phyloP scores from a whole-genome alignment of 495 filamentous ascomycete species.

The Penicillium steckii region DNA sequence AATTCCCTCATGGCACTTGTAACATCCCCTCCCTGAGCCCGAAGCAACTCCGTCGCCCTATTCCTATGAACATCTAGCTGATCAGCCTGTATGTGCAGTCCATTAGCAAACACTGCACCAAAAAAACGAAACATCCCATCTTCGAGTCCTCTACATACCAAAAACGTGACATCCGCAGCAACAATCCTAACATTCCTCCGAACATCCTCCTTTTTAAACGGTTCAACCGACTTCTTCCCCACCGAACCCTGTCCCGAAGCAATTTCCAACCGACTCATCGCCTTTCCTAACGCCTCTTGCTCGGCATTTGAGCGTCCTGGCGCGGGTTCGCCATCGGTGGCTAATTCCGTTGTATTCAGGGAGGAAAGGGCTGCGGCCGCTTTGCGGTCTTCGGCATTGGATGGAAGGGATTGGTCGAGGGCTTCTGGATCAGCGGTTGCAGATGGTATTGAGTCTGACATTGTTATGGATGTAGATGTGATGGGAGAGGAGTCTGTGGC shows the following conservation, averaged over 20 bases:
- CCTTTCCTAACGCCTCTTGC: constrained; percentile 78
- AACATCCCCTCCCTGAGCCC: constrained; percentile 74
- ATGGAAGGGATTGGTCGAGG: constrained; percentile 54
- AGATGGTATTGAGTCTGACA: constrained; percentile 67
- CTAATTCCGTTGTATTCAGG: constrained; percentile 65
- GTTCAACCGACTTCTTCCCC: constrained; percentile 21
- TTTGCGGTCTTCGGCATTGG: constrained; percentile 84
- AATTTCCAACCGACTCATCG: constrained; percentile 69
- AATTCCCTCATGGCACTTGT: constrained; percentile 68
- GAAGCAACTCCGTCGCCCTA: constrained; percentile 83
- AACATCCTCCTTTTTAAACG: constrained; percentile 40
- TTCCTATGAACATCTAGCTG: constrained; percentile 74
- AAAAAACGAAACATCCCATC: background rate
- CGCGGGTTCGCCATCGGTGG: constrained; percentile 37
- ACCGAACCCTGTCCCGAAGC: constrained; percentile 31
- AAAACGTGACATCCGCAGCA: constrained; percentile 60
- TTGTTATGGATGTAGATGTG: constrained; percentile 26
- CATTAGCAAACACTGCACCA: background rate
- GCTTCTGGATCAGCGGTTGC: constrained; percentile 65
- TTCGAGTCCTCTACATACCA: constrained; percentile 47
- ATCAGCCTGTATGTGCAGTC: constrained; percentile 56
- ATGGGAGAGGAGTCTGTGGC: too few relatives aligned
- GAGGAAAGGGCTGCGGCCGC: constrained; percentile 81
- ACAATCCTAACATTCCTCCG: constrained; percentile 64
- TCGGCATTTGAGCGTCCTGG: constrained; percentile 57